Percentiles rank a stretch among this genome's conserved stretches.
These are phyloP conservation scores for Trichoderma asperellum DNA, from an alignment of 2,329 filamentous ascomycete species.

Conservation along the genomic window DNA sequence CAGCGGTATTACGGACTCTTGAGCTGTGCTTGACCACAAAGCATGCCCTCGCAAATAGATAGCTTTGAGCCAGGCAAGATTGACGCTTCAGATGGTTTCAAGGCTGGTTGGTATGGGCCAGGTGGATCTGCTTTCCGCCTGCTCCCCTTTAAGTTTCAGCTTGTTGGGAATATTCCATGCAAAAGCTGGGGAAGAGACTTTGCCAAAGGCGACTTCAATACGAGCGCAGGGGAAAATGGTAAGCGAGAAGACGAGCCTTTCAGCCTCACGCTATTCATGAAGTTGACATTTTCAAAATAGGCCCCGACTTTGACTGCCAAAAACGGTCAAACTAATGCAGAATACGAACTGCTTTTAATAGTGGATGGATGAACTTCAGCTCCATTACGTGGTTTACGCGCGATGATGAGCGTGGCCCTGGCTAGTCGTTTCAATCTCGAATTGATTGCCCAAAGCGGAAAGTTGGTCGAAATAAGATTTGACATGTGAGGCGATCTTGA, in stretches of 20 bases:
- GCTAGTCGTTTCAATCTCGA: slow-evolving; percentile 7
- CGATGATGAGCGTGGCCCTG: background rate
- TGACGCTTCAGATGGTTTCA: background rate
- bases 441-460: slow-evolving; percentile 7
- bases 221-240: background rate
- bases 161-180: background rate
- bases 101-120: background rate
- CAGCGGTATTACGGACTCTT: background rate
- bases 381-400: background rate
- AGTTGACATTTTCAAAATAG: background rate
- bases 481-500: background rate
- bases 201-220: background rate
- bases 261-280: background rate
- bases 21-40: background rate
- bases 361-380: background rate
- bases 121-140: background rate
- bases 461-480: background rate
- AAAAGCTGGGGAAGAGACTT: background rate
- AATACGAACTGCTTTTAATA: background rate
- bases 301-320: background rate
- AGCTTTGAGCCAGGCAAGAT: background rate
- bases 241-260: background rate
- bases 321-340: background rate
- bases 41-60: background rate
- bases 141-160: background rate